Base-by-base conservation (phyloP, 176 grass and related monocot species). In the Carex myosuroides region DNA sequence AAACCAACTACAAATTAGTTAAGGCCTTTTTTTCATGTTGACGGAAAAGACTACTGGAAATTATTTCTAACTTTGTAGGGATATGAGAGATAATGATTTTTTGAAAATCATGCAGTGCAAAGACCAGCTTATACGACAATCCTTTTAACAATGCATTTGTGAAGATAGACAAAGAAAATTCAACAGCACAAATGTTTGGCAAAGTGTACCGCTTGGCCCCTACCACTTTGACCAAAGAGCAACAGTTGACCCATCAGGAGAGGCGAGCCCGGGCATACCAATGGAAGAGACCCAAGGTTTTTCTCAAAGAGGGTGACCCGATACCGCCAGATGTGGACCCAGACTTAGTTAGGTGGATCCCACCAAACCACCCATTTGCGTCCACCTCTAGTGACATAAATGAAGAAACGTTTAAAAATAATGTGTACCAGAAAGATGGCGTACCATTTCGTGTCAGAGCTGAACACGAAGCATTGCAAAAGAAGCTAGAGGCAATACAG, bases 281-380 rank as follows among this genome's bases (percentile, higher is more conserved):
- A 64, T 98, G 96, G 96, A 98, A 92, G 60, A 89, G 96, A 78
- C 96, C 96, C 65, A 90, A 93, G 26, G 86, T 95, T 71, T 98
- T 95, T 90, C 88, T 98, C 72, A 98, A 94, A 89, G 95, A 98
- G 92, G 96, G 93, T 83, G 96, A 95, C 88, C 72, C 91, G 13
- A 60, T 98, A 79, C 96, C 96, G 56, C 85, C 89, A 85, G 90
- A 95, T 81, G 81, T 95, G 50, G 96, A 98, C 65, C 96, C 93
- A 86, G 96, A 93, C 48, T 89, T 88, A 83, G 88, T 93, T 62
- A 91, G 93, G 84, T 98, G 93, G 93, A 95, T 98, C 75, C 93
- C 96, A 68, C 74, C 70, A 70, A 95, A 98, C 66, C 93, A 98
- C 70, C 96, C 96, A 83, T 98, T 98, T 77, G 93, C 93, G 33